Evolutionary conservation across 1,139 yeast species (phyloP), one percentile per base, ranked within the genome.

Genomic region (Yamadazyma oceani): DNA sequence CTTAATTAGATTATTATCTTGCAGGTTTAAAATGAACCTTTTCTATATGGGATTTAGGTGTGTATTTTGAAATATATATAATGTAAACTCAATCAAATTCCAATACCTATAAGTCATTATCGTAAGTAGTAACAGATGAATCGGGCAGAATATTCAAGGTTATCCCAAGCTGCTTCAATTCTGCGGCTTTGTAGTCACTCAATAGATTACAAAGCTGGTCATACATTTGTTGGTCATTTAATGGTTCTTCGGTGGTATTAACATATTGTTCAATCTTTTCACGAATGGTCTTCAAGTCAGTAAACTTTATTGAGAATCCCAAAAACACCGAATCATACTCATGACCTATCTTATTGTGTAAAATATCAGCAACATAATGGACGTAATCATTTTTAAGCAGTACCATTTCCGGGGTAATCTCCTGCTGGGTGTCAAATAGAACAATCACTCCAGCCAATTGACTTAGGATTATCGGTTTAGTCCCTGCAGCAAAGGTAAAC

Each of bases 121-220:
- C 12, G 5, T 16, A 27, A 14, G 21, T 27, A 8, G 21, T 16
- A 9, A 38, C 46, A 2, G 32, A 22, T 3, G 39, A 14, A 32
- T 48, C 52, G 7, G 48, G 50, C 38, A 35, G 38, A 22, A 48
- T 32, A 11, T 22, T 40, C 30, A 48, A 38, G 1, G 26, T 36
- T 13, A 43, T 41, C 5, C 44, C 46, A 22, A 34, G 34, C 5
- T 11, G 17, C 8, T 36, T 32, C 9, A 48, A 26, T 23, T 48
- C 44, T 2, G 34, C n/a, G 10, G 30, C 34, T 30, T 36, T 40
- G 14, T 36, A 44, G 17, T 29, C 24, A 9, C 24, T 26, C 15
- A 48, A 24, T 7, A 40, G 17, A 6, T 35, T 35, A 9, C 29
- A 32, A 11, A 48, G 37, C 11, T 39, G 43, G 14, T 43, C 42